phyloP scores from a whole-genome alignment of 2,329 filamentous ascomycete genomes.

The Penicillium olsonii region DNA sequence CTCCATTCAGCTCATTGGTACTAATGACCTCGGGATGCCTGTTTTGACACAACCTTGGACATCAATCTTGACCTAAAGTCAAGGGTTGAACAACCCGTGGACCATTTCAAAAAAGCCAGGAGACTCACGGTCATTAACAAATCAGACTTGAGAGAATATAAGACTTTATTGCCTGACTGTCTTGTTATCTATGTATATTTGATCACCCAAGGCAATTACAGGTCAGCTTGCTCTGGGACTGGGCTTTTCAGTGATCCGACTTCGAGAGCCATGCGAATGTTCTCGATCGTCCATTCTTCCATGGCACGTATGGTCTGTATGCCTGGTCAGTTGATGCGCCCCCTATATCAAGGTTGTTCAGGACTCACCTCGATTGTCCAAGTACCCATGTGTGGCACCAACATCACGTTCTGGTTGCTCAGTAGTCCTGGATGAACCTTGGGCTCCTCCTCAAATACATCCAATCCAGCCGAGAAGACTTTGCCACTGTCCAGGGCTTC shows the following conservation, averaged over 20 bases:
- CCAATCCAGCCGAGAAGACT: constrained; percentile 71
- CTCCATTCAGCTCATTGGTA: no score
- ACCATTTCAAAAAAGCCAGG: no score
- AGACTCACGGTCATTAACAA: no score
- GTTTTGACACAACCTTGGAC: no score
- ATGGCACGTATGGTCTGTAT: constrained; percentile 58
- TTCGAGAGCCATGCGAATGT: constrained; percentile 65
- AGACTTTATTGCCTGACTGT: no score
- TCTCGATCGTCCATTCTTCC: constrained; percentile 75
- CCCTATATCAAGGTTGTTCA: background rate
- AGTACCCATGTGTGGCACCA: constrained; percentile 85
- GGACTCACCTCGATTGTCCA: constrained; percentile 65
- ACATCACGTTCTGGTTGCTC: constrained; percentile 68
- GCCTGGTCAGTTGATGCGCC: background rate
- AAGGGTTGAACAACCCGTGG: no score
- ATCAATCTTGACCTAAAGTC: no score
- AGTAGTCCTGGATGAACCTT: constrained; percentile 71
- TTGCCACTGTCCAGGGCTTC: constrained; percentile 69
- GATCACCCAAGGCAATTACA: constrained; percentile 33
- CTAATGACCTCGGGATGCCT: no score
- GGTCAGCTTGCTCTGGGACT: constrained; percentile 69
- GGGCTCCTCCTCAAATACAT: constrained; percentile 83
- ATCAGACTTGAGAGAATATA: no score
- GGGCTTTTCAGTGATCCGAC: constrained; percentile 65
- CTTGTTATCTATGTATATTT: no score